Base-by-base conservation (phyloP, 768 basidiomycete species). In the Amylocystis lapponica region DNA sequence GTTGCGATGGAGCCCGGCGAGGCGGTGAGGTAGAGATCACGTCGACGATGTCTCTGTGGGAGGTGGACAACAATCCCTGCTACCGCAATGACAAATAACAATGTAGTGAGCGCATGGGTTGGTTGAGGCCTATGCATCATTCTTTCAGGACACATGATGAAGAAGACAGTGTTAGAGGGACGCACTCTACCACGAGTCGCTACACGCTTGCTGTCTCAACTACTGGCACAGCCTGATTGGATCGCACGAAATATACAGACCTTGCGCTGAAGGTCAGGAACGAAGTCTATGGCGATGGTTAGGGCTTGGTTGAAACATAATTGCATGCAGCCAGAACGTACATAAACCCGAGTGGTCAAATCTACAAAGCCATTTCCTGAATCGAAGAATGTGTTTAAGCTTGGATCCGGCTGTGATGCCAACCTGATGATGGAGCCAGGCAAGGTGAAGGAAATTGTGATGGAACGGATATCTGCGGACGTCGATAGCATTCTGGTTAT, bases 1-100 rank as follows among this genome's bases (percentile, higher is more conserved):
- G 72, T 60, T 5, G 77, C 83, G 43, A 85, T 79, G 36, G 70
- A 76, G 14, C 81, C 81, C 0, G 82, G 82, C 12, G 70, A 70
- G 20, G 72, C 65, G 1, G 77, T 67, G 9, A 85, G 61, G 54
- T 69, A 70, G 9, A 85, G 55, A 21, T 64, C 61, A 31, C 70
- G 67, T 36, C 81, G 69, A 41, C 71, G 63, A 17, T 62, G 66
- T 19, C 64, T 63, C 56, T 78, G 74, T 22, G 71, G 32, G 44
- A 74, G 50, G 43, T 82, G 79, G 13, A 79, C 39, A 38, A 64
- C 51, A 6, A 76, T 37, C 14, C 76, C 77, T n/a, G 66, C 41
- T 43, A 72, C 36, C 19, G 78, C 80, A 10, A 75, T 67, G 0
- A 68, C 1, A 25, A 83, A 60, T 27, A 81, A 64, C 26, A 78